Evolutionary conservation across 805 yeast species (phyloP), one percentile per base, ranked within the genome.

Genomic region (Ogataea paraovalis): DNA sequence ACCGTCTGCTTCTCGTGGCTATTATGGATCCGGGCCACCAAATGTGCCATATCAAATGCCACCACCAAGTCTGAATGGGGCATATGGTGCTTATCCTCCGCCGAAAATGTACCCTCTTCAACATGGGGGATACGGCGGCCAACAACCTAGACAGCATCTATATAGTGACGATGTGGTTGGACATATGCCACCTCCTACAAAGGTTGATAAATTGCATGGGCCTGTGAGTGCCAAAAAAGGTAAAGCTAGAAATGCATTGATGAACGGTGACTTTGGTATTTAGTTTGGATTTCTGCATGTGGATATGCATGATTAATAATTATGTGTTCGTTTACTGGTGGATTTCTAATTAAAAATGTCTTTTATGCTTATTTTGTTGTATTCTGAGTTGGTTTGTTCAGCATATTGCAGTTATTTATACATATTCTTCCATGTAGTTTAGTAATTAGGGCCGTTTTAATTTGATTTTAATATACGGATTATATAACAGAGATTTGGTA

Each of bases 231-330:
- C 10, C 38, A 78, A 78, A 55, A 80, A 82, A 56, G 83, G 79
- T 38, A 72, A 75, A 45, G 70, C 85, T 40, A 73, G 89, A 55
- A 75, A 80, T 44, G 87, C 87, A 2, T 73, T 85, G 42, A 76
- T 78, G 57, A 80, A 78, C 47, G 86, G 85, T 27, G 75, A 75
- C 46, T 85, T 84, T 67, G 92, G 92, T 41, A 83, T 85, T 33
- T 84, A 66, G 51, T 46, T 51, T 14, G 34, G 30, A n/a, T 13
- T 13, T 37, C 12, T 32, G 7, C 16, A 8, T 7, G 13, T 19
- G 20, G 5, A 13, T 6, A 12, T 6, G n/a, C 19, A 16, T 20
- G 13, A 3, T 25, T 2, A 18, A 16, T 19, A 36, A 20, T 7
- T 10, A 6, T 16, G 16, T 23, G 12, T 13, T n/a, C 7, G 22